These are phyloP conservation scores for Anthoceros angustus DNA, from an alignment of 225 moss, liverwort and hornwort genomes.

Conservation along the genomic window DNA sequence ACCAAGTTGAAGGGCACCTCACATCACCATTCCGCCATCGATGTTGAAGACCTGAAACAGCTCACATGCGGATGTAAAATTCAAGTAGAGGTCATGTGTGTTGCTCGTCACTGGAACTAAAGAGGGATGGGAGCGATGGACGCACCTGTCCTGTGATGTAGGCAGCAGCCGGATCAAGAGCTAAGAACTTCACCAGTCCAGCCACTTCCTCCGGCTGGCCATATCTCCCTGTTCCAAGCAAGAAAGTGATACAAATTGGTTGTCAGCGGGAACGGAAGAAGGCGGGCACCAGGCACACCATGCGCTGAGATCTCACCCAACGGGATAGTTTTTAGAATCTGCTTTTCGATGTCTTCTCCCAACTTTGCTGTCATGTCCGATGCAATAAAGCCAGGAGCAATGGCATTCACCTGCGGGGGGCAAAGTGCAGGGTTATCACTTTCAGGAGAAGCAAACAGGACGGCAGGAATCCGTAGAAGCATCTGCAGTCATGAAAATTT, in stretches of 20 bases:
- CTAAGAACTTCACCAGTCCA: slow-evolving; percentile 73
- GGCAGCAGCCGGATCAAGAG: slow-evolving; percentile 61
- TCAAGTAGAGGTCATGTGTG: neutral
- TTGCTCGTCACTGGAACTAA: neutral
- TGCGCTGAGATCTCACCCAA: slow-evolving; percentile 26
- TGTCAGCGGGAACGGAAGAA: too few relatives aligned
- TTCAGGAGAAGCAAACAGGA: neutral
- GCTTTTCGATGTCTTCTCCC: slow-evolving; percentile 49
- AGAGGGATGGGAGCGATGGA: neutral
- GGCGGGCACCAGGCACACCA: neutral
- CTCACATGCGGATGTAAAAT: neutral
- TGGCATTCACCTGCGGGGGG: slow-evolving; percentile 52
- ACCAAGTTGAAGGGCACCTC: neutral
- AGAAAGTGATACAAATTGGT: neutral
- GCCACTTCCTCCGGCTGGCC: slow-evolving; percentile 83
- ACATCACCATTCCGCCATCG: slow-evolving; percentile 2
- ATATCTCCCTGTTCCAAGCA: slow-evolving; percentile 36
- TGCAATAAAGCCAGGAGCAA: slow-evolving; percentile 84
- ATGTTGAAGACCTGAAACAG: slow-evolving; percentile 5
- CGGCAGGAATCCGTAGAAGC: neutral
- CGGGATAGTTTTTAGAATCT: slow-evolving; percentile 55
- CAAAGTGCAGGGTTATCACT: slow-evolving; percentile 1
- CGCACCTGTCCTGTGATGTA: slow-evolving; percentile 87
- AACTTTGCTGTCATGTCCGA: slow-evolving; percentile 81
- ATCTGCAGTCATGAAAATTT: neutral